phyloP scores from a whole-genome alignment of 768 basidiomycete species.

The Candolleomyces aberdarensis region DNA sequence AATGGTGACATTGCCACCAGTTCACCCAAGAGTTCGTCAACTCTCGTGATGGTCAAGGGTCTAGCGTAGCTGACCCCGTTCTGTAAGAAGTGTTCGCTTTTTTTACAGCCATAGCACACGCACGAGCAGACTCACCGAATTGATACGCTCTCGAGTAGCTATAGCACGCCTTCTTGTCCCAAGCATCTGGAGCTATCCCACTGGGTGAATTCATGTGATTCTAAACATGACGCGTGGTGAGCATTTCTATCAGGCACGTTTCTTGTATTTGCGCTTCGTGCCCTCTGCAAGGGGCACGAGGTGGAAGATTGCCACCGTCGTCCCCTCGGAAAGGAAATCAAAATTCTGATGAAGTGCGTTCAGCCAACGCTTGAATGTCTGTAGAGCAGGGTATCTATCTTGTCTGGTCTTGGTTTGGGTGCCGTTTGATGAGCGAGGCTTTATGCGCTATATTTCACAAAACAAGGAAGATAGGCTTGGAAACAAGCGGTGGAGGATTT shows the following conservation, averaged over 20 bases:
- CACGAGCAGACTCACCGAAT: conserved; percentile 27
- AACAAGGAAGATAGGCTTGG: not conserved
- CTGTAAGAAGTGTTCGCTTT: conserved; percentile 12
- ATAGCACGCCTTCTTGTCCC: conserved; percentile 57
- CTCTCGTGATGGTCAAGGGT: conserved; percentile 39
- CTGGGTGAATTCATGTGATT: conserved; percentile 24
- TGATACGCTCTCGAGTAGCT: conserved; percentile 38
- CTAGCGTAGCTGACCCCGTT: conserved; percentile 31
- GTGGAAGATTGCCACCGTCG: conserved; percentile 60
- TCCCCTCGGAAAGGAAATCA: conserved; percentile 47
- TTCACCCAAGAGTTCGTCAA: conserved; percentile 70
- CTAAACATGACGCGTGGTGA: conserved; percentile 47
- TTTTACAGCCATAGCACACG: not conserved
- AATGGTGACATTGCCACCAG: conserved; percentile 66
- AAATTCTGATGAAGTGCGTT: conserved; percentile 36
- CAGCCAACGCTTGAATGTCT: conserved; percentile 45
- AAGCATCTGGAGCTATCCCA: conserved; percentile 66
- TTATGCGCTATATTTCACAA: not conserved
- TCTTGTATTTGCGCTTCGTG: conserved; percentile 70
- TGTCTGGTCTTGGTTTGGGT: not conserved
- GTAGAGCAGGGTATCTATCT: conserved; percentile 30
- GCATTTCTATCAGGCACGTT: conserved; percentile 45
- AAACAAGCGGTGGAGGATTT: not conserved
- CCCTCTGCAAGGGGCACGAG: conserved; percentile 88
- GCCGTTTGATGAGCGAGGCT: not conserved